Evolutionary conservation across 1,284 basidiomycete species (phyloP).

Genomic region (Polyporus tsugae): DNA sequence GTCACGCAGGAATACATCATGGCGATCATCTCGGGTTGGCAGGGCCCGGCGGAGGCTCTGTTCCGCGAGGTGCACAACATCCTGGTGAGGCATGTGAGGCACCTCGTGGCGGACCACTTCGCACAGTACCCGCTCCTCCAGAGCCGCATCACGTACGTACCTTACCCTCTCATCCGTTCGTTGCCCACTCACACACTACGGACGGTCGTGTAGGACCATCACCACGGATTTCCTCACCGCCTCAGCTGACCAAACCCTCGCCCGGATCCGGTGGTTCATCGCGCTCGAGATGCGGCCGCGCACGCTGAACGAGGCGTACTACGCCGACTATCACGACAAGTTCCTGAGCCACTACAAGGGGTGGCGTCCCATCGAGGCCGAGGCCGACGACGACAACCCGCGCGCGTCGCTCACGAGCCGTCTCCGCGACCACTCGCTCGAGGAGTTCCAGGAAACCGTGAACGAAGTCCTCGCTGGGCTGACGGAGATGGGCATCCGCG

Average conservation of each 20-base stretch:
- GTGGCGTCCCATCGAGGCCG: slow-evolving; percentile 20
- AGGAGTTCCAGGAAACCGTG: slow-evolving; percentile 49
- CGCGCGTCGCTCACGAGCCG: slow-evolving; percentile 16
- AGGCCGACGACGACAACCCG: slow-evolving; percentile 19
- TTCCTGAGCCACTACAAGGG: slow-evolving; percentile 42
- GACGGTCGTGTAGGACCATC: slow-evolving; percentile 47
- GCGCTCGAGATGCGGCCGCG: slow-evolving; percentile 43
- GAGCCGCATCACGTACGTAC: slow-evolving; percentile 59
- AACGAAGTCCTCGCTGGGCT: slow-evolving; percentile 51
- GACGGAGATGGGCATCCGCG: slow-evolving; percentile 52
- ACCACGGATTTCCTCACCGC: slow-evolving; percentile 56
- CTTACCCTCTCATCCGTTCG: not conserved
- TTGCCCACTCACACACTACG: not conserved
- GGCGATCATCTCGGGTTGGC: slow-evolving; percentile 58
- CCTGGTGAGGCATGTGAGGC: slow-evolving; percentile 50
- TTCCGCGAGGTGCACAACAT: slow-evolving; percentile 53
- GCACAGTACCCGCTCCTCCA: slow-evolving; percentile 59
- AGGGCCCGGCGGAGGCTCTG: slow-evolving; percentile 52
- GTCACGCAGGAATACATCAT: slow-evolving; percentile 62
- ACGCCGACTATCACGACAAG: slow-evolving; percentile 41
- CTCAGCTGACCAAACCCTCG: slow-evolving; percentile 49
- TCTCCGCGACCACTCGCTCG: slow-evolving; percentile 8
- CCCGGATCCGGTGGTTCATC: slow-evolving; percentile 47
- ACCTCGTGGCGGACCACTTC: slow-evolving; percentile 58
- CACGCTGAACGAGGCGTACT: slow-evolving; percentile 45